Evolutionary conservation across 257 asterid genomes (phyloP), one percentile per base, ranked within the genome.

Genomic region (Linderniella brevidens): DNA sequence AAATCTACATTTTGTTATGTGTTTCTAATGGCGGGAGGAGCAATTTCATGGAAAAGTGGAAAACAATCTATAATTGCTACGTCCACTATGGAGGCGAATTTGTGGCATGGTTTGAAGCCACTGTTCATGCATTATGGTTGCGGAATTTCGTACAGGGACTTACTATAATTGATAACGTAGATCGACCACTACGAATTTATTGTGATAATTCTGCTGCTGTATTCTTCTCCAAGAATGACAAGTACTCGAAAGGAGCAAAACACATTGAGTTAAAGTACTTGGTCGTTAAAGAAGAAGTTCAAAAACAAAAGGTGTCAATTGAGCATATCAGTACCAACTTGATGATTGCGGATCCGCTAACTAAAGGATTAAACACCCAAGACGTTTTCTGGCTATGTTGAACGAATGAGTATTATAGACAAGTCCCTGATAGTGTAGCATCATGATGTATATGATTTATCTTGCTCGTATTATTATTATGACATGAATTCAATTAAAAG

Each of bases 1-100:
- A 38, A 38, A 38, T 38, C 12, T 9, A 38, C 43, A 38, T 38
- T n/a, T 9, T 3, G 43, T 11, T 38, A 38, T n/a, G 14, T 38
- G 12, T 38, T 38, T 38, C 12, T 38, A n/a, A 9, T 38, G 12
- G 43, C 43, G 13, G 13, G 14, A 11, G 14, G 43, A 38, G 43
- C 43, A 9, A 4, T 38, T 9, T n/a, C 43, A 9, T 38, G 43
- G 43, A 38, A n/a, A n/a, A 38, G 43, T 38, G 43, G 1, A 10
- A 19, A 19, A 19, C 51, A 19, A 15, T 12, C 37, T 13, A 1
- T 8, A 9, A 47, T 47, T 1, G 16, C 51, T 19, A 6, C 20
- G 13, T 45, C 19, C 8, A 15, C 49, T 13, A 45, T 45, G 29
- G 49, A 45, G 49, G 49, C 13, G 49, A 45, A 45, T 45, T 45